phyloP scores from a whole-genome alignment of 2,329 filamentous ascomycete genomes.

The Colletotrichum karsti region DNA sequence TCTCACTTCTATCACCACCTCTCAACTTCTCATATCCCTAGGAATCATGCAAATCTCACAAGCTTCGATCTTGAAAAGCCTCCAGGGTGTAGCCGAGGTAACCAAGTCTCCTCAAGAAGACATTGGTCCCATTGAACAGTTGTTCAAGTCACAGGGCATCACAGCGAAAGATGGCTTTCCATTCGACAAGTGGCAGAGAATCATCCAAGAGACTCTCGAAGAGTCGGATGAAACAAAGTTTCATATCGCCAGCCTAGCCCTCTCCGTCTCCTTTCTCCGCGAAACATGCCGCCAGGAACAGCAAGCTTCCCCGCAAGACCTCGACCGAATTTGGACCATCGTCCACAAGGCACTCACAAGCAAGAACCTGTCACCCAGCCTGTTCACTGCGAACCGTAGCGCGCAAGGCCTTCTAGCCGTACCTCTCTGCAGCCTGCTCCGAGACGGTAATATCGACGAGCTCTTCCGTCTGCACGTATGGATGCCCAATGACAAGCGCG shows the following conservation, averaged over 20 bases:
- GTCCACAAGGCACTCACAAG: background rate
- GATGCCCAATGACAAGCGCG: conserved; percentile 40
- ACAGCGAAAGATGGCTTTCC: too few relatives aligned
- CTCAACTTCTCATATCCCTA: too few relatives aligned
- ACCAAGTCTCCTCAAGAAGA: background rate
- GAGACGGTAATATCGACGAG: conserved; percentile 42
- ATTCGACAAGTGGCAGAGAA: background rate
- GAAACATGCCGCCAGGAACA: background rate
- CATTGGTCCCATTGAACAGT: background rate
- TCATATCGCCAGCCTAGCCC: background rate
- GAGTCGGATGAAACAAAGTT: background rate
- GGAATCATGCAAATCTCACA: background rate
- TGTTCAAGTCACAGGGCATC: background rate
- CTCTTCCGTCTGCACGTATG: conserved; percentile 45
- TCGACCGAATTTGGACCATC: background rate
- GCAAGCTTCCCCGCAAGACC: background rate
- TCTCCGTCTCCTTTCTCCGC: background rate
- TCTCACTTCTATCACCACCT: too few relatives aligned
- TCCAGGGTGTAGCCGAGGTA: background rate
- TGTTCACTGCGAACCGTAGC: conserved; percentile 33
- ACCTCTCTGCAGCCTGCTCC: conserved; percentile 42
- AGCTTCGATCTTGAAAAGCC: background rate
- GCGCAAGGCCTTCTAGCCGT: conserved; percentile 45
- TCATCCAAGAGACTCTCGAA: background rate
- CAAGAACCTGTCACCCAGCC: background rate